Evolutionary conservation across 2,329 filamentous ascomycete genomes (phyloP).

Genomic region (Botrytis galanthina): DNA sequence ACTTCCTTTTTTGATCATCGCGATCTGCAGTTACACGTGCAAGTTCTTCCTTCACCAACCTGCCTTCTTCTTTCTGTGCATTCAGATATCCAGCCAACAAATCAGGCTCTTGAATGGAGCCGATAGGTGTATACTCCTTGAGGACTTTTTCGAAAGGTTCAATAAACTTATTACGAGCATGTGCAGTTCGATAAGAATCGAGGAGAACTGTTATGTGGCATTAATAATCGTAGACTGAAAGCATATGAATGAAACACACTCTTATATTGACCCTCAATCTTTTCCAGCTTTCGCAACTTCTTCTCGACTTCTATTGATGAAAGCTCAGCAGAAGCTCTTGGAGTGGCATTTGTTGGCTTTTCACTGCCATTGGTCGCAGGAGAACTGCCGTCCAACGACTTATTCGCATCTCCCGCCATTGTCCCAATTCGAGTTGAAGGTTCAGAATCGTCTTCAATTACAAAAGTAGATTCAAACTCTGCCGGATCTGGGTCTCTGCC

Average conservation of each 20-base stretch:
- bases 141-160: constrained; percentile 91
- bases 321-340: constrained; percentile 42
- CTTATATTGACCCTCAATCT: constrained; percentile 81
- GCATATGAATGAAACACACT: constrained; percentile 50
- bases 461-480: constrained; percentile 83
- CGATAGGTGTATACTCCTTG: constrained; percentile 87
- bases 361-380: constrained; percentile 34
- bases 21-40: constrained; percentile 82
- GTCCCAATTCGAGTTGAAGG: constrained; percentile 61
- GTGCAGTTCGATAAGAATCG: constrained; percentile 87
- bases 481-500: constrained; percentile 66
- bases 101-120: constrained; percentile 80
- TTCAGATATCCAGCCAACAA: constrained; percentile 87
- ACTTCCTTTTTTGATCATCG: constrained; percentile 74
- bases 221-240: constrained; percentile 24
- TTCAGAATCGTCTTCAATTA: constrained; percentile 78
- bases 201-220: constrained; percentile 63
- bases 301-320: constrained; percentile 71
- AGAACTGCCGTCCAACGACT: constrained; percentile 28
- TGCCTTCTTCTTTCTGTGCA: constrained; percentile 78
- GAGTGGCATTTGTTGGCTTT: constrained; percentile 27
- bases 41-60: constrained; percentile 92
- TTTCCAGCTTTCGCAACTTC: constrained; percentile 83
- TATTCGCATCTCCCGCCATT: constrained; percentile 26
- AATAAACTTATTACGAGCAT: constrained; percentile 80